These are phyloP conservation scores for Urochloa ruziziensis DNA, from an alignment of 176 grass and related monocot species.

Conservation along the genomic window DNA sequence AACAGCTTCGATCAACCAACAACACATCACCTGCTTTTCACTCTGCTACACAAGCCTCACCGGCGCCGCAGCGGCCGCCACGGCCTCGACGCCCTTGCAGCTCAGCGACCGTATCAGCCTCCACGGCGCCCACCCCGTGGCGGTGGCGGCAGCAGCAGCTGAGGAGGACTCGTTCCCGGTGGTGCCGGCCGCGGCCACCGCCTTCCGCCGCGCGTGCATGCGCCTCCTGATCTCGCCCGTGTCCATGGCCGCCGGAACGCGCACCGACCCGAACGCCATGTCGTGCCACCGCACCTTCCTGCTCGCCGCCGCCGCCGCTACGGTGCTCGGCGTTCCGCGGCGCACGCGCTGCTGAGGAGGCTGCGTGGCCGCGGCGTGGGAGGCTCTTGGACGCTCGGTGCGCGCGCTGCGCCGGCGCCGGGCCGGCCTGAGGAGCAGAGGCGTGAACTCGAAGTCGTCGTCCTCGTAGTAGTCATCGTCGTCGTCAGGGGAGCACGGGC, in stretches of 20 bases:
- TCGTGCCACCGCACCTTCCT: slow-evolving; percentile 45
- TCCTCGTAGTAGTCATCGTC: neutral
- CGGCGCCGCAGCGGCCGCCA: slow-evolving; percentile 49
- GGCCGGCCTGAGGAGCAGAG: slow-evolving; percentile 3
- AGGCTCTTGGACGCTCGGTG: slow-evolving; percentile 1
- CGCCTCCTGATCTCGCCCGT: slow-evolving; percentile 71
- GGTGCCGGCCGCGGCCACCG: neutral
- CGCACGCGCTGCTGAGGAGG: neutral
- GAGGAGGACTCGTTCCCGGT: neutral
- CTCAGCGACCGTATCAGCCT: slow-evolving; percentile 65
- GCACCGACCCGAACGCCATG: slow-evolving; percentile 55
- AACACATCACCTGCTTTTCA: neutral
- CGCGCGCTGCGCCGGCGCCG: neutral
- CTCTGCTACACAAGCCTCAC: slow-evolving; percentile 44
- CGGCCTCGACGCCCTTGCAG: slow-evolving; percentile 71
- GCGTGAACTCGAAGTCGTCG: slow-evolving; percentile 34
- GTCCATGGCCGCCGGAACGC: slow-evolving; percentile 67
- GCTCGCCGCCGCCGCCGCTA: neutral
- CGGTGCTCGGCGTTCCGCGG: neutral
- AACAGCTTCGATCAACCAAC: neutral
- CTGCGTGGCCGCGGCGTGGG: neutral
- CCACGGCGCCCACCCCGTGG: slow-evolving; percentile 46
- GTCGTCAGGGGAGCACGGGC: neutral
- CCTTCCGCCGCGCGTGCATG: slow-evolving; percentile 35
- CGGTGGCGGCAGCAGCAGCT: too few species aligned